A percentile compares a stretch with the other conserved stretches of the same genome.
Conservation (phyloP, 1,284 basidiomycete genomes). For the Testicularia cyperi region DNA sequence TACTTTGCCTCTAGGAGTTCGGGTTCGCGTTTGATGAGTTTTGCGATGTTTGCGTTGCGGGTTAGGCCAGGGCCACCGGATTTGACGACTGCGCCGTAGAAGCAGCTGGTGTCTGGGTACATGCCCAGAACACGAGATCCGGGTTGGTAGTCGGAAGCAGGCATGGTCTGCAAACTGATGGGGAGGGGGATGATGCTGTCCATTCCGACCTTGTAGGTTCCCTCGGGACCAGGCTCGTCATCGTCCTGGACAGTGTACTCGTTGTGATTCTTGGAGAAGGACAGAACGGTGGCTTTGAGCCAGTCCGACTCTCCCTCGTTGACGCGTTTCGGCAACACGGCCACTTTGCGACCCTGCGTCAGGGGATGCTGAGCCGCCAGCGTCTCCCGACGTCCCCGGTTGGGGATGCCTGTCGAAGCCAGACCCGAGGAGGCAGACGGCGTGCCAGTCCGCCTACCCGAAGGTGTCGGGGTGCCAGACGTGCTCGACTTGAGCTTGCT, state of each 20-base stretch:
- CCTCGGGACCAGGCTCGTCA: conserved; percentile 35
- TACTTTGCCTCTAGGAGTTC: conserved; percentile 55
- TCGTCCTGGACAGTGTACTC: conserved; percentile 37
- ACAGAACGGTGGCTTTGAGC: conserved; percentile 35
- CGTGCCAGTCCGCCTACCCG: conserved; percentile 7
- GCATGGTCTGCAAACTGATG: conserved; percentile 45
- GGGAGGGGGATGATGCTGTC: conserved; percentile 54
- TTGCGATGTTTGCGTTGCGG: conserved; percentile 17
- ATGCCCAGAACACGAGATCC: conserved; percentile 56
- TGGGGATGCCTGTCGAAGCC: conserved; percentile 7
- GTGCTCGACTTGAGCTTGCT: conserved; percentile 13
- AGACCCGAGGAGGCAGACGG: conserved; percentile 16
- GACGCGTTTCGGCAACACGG: conserved; percentile 23
- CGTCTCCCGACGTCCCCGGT: conserved; percentile 17
- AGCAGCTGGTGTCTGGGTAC: conserved; percentile 59
- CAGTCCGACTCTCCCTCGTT: conserved; percentile 38
- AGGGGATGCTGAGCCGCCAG: conserved; percentile 31
- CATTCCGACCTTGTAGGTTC: conserved; percentile 37
- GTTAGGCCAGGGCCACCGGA: conserved; percentile 52
- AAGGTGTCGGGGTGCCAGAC: conserved; percentile 19
- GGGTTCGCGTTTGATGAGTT: conserved; percentile 37
- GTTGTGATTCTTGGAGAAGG: conserved; percentile 25
- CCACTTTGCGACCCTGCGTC: conserved; percentile 22
- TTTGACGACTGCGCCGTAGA: conserved; percentile 56
- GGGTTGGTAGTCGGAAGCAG: conserved; percentile 42